Conservation (phyloP, 805 yeast genomes). For the Metschnikowia picachoensis region DNA sequence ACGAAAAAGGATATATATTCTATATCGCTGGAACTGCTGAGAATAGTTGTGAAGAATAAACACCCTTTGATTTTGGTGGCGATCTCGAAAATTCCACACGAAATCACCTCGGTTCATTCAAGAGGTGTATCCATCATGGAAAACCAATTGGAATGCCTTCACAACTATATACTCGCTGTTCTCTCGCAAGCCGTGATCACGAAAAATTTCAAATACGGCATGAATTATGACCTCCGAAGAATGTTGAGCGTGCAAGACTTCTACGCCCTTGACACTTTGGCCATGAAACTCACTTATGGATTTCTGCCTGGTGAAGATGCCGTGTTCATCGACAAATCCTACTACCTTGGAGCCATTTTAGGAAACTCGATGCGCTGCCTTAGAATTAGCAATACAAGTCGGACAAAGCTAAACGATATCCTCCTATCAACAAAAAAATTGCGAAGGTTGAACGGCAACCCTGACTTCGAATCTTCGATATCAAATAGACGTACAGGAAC, state of each 20-base stretch:
- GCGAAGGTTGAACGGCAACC: conserved; percentile 5
- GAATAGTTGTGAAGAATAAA: conserved; percentile 56
- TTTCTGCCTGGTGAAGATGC: conserved; percentile 14
- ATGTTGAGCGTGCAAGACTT: conserved; percentile 72
- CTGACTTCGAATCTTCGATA: conserved; percentile 4
- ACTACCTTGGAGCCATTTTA: conserved; percentile 28
- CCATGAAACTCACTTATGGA: conserved; percentile 36
- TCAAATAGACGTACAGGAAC: neutral
- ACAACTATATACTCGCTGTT: conserved; percentile 77
- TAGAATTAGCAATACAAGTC: conserved; percentile 50
- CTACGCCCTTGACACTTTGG: conserved; percentile 61
- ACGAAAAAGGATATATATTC: conserved; percentile 40
- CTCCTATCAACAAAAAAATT: conserved; percentile 35
- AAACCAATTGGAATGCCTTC: conserved; percentile 62
- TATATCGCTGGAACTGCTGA: conserved; percentile 47
- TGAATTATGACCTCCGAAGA: conserved; percentile 78
- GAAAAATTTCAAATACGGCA: conserved; percentile 62
- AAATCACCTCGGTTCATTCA: conserved; percentile 20
- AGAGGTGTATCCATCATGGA: conserved; percentile 19
- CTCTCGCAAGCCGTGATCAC: conserved; percentile 75
- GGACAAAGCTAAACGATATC: conserved; percentile 56
- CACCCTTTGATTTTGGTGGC: conserved; percentile 75
- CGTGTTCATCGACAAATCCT: conserved; percentile 20
- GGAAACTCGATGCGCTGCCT: conserved; percentile 28
- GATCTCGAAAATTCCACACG: conserved; percentile 49